Evolutionary conservation across 164 flowering plant genomes (phyloP).

Genomic region (Liriodendron chinense): DNA sequence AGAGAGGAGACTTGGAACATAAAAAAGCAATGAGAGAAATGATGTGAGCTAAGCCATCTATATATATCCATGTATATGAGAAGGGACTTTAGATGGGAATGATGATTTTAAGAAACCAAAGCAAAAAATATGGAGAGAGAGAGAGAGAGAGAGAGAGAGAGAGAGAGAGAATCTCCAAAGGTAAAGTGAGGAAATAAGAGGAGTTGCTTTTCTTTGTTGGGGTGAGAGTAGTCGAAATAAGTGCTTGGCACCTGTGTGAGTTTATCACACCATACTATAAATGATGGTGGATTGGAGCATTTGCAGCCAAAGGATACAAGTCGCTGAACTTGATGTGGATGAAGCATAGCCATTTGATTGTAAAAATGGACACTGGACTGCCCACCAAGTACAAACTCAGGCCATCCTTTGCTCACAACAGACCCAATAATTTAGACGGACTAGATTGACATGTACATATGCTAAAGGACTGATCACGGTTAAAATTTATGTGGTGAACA

Average conservation of each 20-base stretch:
- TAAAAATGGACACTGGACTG: no score
- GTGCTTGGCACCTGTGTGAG: not conserved
- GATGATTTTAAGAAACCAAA: not conserved
- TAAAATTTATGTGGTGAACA: no score
- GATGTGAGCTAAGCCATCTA: not conserved
- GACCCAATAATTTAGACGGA: not conserved
- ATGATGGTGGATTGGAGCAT: no score
- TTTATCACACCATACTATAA: not conserved
- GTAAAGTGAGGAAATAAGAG: not conserved
- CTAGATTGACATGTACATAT: not conserved
- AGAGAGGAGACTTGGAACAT: not conserved
- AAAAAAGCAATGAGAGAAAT: not conserved
- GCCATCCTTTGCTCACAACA: no score
- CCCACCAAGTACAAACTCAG: no score
- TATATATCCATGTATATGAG: not conserved
- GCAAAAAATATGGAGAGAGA: not conserved
- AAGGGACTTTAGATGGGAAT: not conserved
- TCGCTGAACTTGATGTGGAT: no score
- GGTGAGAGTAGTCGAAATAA: not conserved
- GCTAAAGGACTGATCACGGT: no score
- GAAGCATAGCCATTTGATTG: no score
- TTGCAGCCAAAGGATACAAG: no score
- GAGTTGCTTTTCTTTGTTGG: not conserved
- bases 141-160: conserved; percentile 28
- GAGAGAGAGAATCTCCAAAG: not conserved